Base-by-base conservation (phyloP, 805 yeast genomes). In the Saturnispora quitensis region DNA sequence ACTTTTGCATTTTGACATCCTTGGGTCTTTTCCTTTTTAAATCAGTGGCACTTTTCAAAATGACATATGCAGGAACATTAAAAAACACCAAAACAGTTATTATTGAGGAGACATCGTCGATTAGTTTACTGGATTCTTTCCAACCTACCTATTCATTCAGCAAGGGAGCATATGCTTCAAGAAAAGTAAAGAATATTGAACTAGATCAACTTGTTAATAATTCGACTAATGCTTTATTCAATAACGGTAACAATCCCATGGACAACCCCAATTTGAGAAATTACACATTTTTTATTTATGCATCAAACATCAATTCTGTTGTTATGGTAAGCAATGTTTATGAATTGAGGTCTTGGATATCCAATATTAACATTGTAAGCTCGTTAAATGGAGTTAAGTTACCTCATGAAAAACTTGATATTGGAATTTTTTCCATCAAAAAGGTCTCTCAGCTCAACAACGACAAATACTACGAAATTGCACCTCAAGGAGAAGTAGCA, bases 271-370 rank as follows among this genome's bases (percentile, higher is more conserved):
- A 47, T 28, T 40, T 62, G 24, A 51, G 53, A 36, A 55, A 53
- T 31, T 56, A 57, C 50, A 64, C 68, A 51, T 76, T 67, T 55
- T 68, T 67, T 51, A 61, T 76, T 9, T 73, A 71, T 59, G 74
- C 74, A 15, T 65, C 68, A 20, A 69, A 68, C 47, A 67, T 72
- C 33, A 73, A 68, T 50, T 68, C 66, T 40, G 58, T 67, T 1
- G 76, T 72, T 60, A 67, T 68, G 58, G 78, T 81, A 13, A 65
- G 61, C 6, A 66, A 68, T 22, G 61, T 63, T n/a, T 64, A 65
- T 22, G 86, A 81, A 40, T 67, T 76, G 64, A 60, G 65, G n/a
- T 75, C 76, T 22, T 84, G 90, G 90, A 73, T 82, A 40, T 70
- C 68, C 34, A 64, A 76, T 7, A 77, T 81, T 58, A 81, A 81